Percentiles rank a stretch among this genome's conserved stretches.
These are phyloP conservation scores for Aspergillus versicolor DNA, from an alignment of 2,329 filamentous ascomycete genomes.

Conservation along the genomic window DNA sequence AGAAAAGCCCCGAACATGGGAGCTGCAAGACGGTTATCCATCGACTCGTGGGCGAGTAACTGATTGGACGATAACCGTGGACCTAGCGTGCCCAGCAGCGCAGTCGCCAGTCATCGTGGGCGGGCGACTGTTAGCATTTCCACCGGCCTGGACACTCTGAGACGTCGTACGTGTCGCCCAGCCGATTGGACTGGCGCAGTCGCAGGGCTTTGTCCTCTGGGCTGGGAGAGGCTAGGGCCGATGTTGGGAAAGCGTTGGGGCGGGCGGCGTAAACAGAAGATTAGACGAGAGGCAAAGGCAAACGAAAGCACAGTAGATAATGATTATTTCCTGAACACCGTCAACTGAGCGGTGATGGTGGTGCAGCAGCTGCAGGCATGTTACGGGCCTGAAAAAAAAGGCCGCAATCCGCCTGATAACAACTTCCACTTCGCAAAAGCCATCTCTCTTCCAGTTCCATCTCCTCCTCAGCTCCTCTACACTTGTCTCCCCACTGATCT, in stretches of 20 bases:
- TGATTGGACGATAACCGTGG: slow-evolving; percentile 14
- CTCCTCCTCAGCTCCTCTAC: not conserved
- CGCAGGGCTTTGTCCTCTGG: slow-evolving; percentile 8
- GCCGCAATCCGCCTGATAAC: slow-evolving; percentile 17
- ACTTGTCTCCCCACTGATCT: not conserved
- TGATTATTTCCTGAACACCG: not conserved
- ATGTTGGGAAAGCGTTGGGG: slow-evolving; percentile 10
- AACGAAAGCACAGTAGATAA: not conserved
- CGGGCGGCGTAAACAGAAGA: not conserved
- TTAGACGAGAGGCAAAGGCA: not conserved
- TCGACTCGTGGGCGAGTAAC: not conserved
- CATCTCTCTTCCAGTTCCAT: not conserved
- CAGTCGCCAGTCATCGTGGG: slow-evolving; percentile 7
- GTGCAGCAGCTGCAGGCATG: slow-evolving; percentile 13
- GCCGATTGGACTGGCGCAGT: slow-evolving; percentile 8
- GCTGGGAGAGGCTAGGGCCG: slow-evolving; percentile 7
- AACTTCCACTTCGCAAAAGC: not conserved
- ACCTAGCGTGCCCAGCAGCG: not conserved
- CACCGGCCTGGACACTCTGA: not conserved
- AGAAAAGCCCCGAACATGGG: slow-evolving; percentile 5
- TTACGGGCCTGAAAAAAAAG: slow-evolving; percentile 21
- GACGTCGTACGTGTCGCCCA: slow-evolving; percentile 3
- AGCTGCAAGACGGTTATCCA: not conserved
- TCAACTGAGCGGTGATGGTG: not conserved
- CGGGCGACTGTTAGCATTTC: slow-evolving; percentile 1